These are phyloP conservation scores for Pholiota microspora DNA, from an alignment of 768 basidiomycete species.

Conservation along the genomic window DNA sequence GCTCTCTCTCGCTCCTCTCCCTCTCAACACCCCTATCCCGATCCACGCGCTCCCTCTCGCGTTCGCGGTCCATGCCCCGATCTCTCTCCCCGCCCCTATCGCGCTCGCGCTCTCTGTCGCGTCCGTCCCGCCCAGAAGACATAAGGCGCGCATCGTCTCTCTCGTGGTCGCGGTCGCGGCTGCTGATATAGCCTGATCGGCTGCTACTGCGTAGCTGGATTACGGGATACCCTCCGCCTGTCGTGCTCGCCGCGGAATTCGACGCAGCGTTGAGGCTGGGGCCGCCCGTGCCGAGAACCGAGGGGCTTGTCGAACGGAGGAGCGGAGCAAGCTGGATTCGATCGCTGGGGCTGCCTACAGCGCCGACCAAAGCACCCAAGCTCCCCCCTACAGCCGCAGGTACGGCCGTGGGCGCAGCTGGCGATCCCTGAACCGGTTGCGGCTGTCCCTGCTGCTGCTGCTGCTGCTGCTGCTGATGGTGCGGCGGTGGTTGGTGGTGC, in stretches of 20 bases:
- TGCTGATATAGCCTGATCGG: slow-evolving; percentile 23
- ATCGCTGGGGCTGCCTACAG: slow-evolving; percentile 26
- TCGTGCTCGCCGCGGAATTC: neutral
- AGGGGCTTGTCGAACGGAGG: slow-evolving; percentile 19
- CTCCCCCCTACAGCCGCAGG: neutral
- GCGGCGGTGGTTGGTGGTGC: slow-evolving; percentile 19
- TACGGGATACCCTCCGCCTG: slow-evolving; percentile 22
- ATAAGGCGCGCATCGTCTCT: slow-evolving; percentile 16
- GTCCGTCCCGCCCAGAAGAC: neutral
- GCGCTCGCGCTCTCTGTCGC: slow-evolving; percentile 1
- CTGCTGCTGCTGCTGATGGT: slow-evolving; percentile 17
- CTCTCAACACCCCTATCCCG: slow-evolving; percentile 4
- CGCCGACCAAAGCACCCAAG: slow-evolving; percentile 15
- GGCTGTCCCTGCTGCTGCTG: slow-evolving; percentile 5
- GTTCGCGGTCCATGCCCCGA: slow-evolving; percentile 11
- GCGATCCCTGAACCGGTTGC: neutral
- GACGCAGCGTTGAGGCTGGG: neutral
- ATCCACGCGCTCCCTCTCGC: slow-evolving; percentile 13
- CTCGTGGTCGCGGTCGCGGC: slow-evolving; percentile 15
- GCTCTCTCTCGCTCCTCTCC: neutral
- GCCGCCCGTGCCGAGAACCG: neutral
- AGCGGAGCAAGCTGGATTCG: slow-evolving; percentile 60
- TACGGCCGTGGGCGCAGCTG: neutral
- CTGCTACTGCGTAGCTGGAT: slow-evolving; percentile 37
- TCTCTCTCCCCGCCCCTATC: slow-evolving; percentile 6